Evolutionary conservation across 2,329 filamentous ascomycete species (phyloP).

Genomic region (Colletotrichum brevisporum): DNA sequence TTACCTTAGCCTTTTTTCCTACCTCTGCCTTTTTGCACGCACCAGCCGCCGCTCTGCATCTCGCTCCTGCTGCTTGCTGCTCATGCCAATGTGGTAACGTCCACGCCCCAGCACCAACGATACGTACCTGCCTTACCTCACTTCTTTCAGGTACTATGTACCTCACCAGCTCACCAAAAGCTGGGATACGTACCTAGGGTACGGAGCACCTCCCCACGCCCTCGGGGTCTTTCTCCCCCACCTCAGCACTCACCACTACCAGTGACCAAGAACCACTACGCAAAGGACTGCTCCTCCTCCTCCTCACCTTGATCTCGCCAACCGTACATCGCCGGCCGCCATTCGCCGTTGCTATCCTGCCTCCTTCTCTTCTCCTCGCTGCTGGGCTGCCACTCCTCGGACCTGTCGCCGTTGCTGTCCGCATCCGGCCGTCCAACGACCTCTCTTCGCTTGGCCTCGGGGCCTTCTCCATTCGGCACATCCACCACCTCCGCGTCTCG

Average conservation of each 20-base stretch:
- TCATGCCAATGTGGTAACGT: slow-evolving; percentile 14
- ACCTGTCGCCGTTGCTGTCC: slow-evolving; percentile 23
- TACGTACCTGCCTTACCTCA: background rate
- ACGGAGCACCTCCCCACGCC: no score
- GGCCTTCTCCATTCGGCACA: slow-evolving; percentile 33
- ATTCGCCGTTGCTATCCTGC: slow-evolving; percentile 16
- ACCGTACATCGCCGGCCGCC: background rate
- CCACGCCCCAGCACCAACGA: background rate
- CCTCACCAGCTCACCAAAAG: no score
- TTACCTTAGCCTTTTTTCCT: slow-evolving; percentile 36
- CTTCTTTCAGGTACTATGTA: no score
- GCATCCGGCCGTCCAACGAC: slow-evolving; percentile 30
- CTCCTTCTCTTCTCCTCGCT: background rate
- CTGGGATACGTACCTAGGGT: no score
- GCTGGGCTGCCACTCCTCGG: slow-evolving; percentile 13
- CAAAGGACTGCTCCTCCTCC: slow-evolving; percentile 4
- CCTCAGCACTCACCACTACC: no score
- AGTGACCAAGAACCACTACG: background rate
- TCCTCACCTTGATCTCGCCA: slow-evolving; percentile 13
- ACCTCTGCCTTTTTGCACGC: slow-evolving; percentile 51
- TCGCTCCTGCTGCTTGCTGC: slow-evolving; percentile 4
- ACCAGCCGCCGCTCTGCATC: slow-evolving; percentile 34
- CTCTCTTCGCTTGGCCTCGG: slow-evolving; percentile 29
- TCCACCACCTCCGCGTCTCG: slow-evolving; percentile 34
- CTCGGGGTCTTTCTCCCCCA: no score